Evolutionary conservation across 257 asterid species (phyloP).

Genomic region (Solanum sparsipilum): DNA sequence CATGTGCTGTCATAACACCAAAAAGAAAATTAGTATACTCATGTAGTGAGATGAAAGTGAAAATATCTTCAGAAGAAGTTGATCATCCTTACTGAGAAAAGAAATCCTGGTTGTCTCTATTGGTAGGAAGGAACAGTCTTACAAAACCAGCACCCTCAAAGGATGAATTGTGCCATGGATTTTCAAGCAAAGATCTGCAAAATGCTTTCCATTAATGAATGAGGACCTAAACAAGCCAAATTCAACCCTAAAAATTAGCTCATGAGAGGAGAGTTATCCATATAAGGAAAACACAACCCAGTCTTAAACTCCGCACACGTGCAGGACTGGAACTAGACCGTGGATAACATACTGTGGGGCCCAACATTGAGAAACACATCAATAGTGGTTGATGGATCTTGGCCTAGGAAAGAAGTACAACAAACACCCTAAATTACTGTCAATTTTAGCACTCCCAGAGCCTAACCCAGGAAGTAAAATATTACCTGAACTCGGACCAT

Average conservation of each 20-base stretch:
- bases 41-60: slow-evolving; percentile 10
- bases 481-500: slow-evolving; percentile 92
- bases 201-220: slow-evolving; percentile 6
- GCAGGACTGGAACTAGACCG: background rate
- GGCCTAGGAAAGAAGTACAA: background rate
- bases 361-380: background rate
- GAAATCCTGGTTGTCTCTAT: slow-evolving; percentile 75
- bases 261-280: background rate
- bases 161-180: slow-evolving; percentile 95
- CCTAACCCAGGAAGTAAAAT: background rate
- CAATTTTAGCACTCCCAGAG: background rate
- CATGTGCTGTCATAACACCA: slow-evolving; percentile 52
- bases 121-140: slow-evolving; percentile 89
- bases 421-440: background rate
- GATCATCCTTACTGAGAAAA: slow-evolving; percentile 52
- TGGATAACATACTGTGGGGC: background rate
- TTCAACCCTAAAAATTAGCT: background rate
- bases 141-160: slow-evolving; percentile 96
- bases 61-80: background rate
- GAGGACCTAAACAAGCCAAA: background rate
- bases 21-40: slow-evolving; percentile 8
- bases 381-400: background rate
- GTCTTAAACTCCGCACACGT: background rate
- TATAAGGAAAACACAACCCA: background rate
- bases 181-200: slow-evolving; percentile 82